Evolutionary conservation across 352 stramenopile species (phyloP).

Genomic region (Hyaloperonospora brassicae): DNA sequence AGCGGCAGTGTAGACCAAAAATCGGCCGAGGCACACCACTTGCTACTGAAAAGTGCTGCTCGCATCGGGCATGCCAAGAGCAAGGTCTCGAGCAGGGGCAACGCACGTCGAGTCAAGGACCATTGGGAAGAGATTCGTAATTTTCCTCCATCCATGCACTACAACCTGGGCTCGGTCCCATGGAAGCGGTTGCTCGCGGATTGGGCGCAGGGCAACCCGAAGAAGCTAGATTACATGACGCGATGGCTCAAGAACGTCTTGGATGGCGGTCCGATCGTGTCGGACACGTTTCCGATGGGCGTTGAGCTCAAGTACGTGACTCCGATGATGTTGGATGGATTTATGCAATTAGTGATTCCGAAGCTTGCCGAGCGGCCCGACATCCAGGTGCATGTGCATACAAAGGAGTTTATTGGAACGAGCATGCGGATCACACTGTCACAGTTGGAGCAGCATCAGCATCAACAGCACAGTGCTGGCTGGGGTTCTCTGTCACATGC

Average conservation of each 20-base stretch:
- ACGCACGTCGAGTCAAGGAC: slow-evolving; percentile 75
- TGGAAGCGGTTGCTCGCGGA: slow-evolving; percentile 84
- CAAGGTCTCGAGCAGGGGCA: slow-evolving; percentile 68
- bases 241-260: slow-evolving; percentile 85
- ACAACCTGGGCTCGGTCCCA: slow-evolving; percentile 70
- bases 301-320: slow-evolving; percentile 87
- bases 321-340: slow-evolving; percentile 86
- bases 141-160: slow-evolving; percentile 74
- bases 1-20: slow-evolving; percentile 48
- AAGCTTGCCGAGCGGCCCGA: slow-evolving; percentile 78
- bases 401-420: slow-evolving; percentile 86
- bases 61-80: slow-evolving; percentile 56
- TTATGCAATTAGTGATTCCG: slow-evolving; percentile 85
- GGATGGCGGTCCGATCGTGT: slow-evolving; percentile 75
- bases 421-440: slow-evolving; percentile 85
- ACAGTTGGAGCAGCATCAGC: slow-evolving; percentile 39
- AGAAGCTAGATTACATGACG: slow-evolving; percentile 88
- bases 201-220: slow-evolving; percentile 83
- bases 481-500: slow-evolving; percentile 8
- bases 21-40: slow-evolving; percentile 47
- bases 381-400: slow-evolving; percentile 84
- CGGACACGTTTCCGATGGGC: slow-evolving; percentile 82
- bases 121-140: slow-evolving; percentile 87
- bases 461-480: slow-evolving; percentile 23
- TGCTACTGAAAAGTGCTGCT: slow-evolving; percentile 64